Evolutionary conservation across 2,329 filamentous ascomycete genomes (phyloP), one percentile per base, ranked within the genome.

Genomic region (Gnomoniopsis smithogilvyi): DNA sequence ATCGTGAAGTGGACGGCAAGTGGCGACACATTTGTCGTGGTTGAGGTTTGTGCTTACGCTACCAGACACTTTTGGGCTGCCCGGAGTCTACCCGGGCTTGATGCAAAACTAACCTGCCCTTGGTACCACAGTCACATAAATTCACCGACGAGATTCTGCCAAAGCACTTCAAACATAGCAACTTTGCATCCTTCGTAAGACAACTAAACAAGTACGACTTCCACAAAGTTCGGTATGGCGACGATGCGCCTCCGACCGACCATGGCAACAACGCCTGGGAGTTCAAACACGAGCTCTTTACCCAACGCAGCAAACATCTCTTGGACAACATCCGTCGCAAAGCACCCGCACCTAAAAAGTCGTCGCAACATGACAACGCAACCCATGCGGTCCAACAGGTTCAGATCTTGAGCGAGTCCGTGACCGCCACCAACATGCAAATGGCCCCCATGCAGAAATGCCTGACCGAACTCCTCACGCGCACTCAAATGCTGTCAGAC

Each of bases 121-220:
- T 21, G 54, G 48, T 50, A 38, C 51, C 54, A 60, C 72, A 97
- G 94, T 96, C 96, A 74, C 94, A 98, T 73, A 96, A 96, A 74
- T 99, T 99, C 70, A 98, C 95, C 22, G 96, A 97, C 73, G 90
- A 91, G 43, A 96, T 99, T 67, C 85, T 99, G 17, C 95, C 95
- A 2, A 97, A 98, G 72, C 92, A 98, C 69, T 99, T 99, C 81
- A 99, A 99, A 76, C 95, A 98, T 76, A 96, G 92, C 83, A 97
- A 97, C 73, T 97, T 97, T 78, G 93, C 93, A 34, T 96, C 92
- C 75, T 97, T 97, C 71, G 93, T 97, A 60, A 89, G 93, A 51
- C 93, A 97, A 73, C 79, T 97, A 60, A 97, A 97, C 79, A 97
- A 97, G 73, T 97, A 96, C 74, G 93, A 96, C 71, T 99, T 99